These are phyloP conservation scores for Pseudogymnoascus verrucosus DNA, from an alignment of 2,329 filamentous ascomycete genomes.

Conservation along the genomic window DNA sequence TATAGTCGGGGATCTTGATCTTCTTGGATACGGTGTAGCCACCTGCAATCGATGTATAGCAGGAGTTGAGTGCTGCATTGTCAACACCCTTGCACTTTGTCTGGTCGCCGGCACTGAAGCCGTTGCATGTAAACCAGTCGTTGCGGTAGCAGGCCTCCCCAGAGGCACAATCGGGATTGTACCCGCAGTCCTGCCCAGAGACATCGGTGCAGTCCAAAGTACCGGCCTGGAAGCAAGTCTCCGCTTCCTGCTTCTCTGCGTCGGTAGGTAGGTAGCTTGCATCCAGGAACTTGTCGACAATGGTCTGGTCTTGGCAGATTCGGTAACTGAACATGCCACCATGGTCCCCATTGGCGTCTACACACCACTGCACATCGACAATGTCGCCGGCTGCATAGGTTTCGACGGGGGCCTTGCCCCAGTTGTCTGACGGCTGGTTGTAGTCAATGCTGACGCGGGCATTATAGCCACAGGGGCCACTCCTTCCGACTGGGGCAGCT, in stretches of 20 bases:
- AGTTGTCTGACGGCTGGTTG: slow-evolving; percentile 39
- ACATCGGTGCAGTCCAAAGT: slow-evolving; percentile 43
- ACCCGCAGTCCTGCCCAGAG: slow-evolving; percentile 40
- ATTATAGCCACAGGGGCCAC: slow-evolving; percentile 46
- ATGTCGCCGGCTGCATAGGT: slow-evolving; percentile 39
- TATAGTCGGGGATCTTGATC: slow-evolving; percentile 25
- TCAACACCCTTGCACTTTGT: slow-evolving; percentile 35
- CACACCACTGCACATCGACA: slow-evolving; percentile 46
- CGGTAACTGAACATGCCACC: slow-evolving; percentile 50
- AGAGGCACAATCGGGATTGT: slow-evolving; percentile 38
- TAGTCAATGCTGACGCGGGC: slow-evolving; percentile 41
- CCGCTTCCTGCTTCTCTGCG: slow-evolving; percentile 44
- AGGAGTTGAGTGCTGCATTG: slow-evolving; percentile 35
- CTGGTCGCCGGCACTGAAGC: slow-evolving; percentile 29
- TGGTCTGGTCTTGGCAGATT: slow-evolving; percentile 42
- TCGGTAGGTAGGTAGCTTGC: slow-evolving; percentile 40
- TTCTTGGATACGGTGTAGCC: slow-evolving; percentile 46
- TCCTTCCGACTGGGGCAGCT: slow-evolving; percentile 37
- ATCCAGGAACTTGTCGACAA: slow-evolving; percentile 43
- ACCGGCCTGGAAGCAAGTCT: slow-evolving; percentile 43
- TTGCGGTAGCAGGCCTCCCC: slow-evolving; percentile 40
- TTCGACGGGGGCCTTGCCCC: slow-evolving; percentile 36
- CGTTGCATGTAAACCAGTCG: slow-evolving; percentile 48
- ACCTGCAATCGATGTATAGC: slow-evolving; percentile 43
- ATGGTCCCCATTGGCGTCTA: slow-evolving; percentile 49